phyloP scores from a whole-genome alignment of 352 stramenopile genomes.

The Thraustochytrium striatum region DNA sequence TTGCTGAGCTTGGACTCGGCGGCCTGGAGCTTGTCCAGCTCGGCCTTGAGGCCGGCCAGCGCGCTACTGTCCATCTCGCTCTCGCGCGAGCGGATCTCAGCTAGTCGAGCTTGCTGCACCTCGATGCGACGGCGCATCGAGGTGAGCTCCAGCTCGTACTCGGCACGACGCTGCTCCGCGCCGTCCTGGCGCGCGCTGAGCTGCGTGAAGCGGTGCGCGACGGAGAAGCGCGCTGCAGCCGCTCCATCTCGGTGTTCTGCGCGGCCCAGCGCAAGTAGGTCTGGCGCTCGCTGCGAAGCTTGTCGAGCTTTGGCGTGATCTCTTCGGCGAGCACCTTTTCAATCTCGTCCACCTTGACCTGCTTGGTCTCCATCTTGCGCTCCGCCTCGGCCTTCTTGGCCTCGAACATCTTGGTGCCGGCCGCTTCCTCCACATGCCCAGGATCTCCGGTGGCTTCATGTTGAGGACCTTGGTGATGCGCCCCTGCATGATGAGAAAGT shows the following conservation, averaged over 20 bases:
- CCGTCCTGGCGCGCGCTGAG: constrained; percentile 28
- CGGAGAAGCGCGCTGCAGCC: constrained; percentile 91
- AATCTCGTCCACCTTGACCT: constrained; percentile 98
- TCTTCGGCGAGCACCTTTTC: constrained; percentile 93
- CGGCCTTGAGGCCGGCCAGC: neutral
- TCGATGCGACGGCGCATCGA: too few relatives aligned
- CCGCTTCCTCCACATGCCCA: constrained; percentile 99
- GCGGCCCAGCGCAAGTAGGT: constrained; percentile 96
- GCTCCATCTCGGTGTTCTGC: constrained; percentile 97
- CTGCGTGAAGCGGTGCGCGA: constrained; percentile 72
- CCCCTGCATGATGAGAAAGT: constrained; percentile 99
- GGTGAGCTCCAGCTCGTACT: neutral
- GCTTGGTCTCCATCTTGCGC: constrained; percentile 99
- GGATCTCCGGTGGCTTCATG: constrained; percentile 99
- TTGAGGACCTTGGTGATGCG: constrained; percentile 86
- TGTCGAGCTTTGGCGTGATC: constrained; percentile 98
- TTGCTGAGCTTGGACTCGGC: neutral
- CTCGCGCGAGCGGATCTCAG: neutral
- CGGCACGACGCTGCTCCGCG: neutral
- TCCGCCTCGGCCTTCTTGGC: constrained; percentile 95
- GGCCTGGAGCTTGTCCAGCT: neutral
- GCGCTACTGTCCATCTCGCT: neutral
- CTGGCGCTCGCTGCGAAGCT: constrained; percentile 90
- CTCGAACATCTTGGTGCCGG: constrained; percentile 99
- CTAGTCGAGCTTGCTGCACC: constrained; percentile 7